Evolutionary conservation across 495 filamentous ascomycete species (phyloP).

Genomic region (Aspergillus homomorphus): DNA sequence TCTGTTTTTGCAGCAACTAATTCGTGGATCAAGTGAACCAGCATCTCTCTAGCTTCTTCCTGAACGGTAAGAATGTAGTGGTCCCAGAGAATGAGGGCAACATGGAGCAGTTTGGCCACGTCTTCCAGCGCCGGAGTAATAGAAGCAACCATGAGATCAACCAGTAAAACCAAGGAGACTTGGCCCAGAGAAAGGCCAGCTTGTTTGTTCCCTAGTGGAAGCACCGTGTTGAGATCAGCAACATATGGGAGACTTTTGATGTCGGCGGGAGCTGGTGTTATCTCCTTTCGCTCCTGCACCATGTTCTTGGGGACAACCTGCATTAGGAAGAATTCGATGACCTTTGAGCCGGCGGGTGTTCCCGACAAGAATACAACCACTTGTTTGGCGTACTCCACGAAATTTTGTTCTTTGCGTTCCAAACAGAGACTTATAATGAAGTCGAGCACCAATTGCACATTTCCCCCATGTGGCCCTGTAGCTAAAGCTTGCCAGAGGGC

Average conservation of each 20-base stretch:
- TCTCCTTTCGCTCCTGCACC: conserved; percentile 80
- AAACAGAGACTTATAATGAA: conserved; percentile 93
- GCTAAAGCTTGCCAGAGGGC: conserved; percentile 96
- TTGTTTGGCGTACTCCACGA: conserved; percentile 96
- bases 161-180: conserved; percentile 86
- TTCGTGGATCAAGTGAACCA: conserved; percentile 96
- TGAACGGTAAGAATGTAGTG: conserved; percentile 94
- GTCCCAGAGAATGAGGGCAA: conserved; percentile 92
- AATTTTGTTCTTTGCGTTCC: conserved; percentile 92
- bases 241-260: conserved; percentile 76
- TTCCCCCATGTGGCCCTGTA: conserved; percentile 89
- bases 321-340: conserved; percentile 88
- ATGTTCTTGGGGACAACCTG: conserved; percentile 88
- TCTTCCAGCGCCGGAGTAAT: conserved; percentile 73
- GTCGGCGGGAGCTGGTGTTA: conserved; percentile 69
- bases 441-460: conserved; percentile 89
- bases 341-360: conserved; percentile 84
- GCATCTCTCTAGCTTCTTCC: conserved; percentile 95
- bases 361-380: conserved; percentile 93
- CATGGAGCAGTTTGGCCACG: conserved; percentile 81
- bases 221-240: conserved; percentile 72
- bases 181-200: conserved; percentile 88
- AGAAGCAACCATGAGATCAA: conserved; percentile 93
- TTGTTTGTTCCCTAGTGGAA: conserved; percentile 88
- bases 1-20: conserved; percentile 88